Evolutionary conservation across 306 rosid species (phyloP).

Genomic region (Vigna reflexopilosa): DNA sequence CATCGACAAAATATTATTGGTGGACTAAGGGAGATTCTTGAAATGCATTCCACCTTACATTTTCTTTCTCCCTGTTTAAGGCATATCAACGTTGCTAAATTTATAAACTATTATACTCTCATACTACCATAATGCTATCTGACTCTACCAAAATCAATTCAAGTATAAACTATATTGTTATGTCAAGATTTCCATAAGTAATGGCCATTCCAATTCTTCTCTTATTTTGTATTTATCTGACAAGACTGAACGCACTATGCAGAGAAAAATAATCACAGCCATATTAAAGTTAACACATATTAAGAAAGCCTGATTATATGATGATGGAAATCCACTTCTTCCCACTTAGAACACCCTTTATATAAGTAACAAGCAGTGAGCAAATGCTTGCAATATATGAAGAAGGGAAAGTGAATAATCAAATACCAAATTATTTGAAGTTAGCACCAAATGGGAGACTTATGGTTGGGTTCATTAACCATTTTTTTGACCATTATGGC

Average conservation of each 20-base stretch:
- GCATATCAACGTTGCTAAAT: conserved; percentile 13
- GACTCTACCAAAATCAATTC: conserved; percentile 27
- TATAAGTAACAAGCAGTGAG: too few relatives aligned
- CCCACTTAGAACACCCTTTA: too few relatives aligned
- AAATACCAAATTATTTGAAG: too few relatives aligned
- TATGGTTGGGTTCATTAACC: too few relatives aligned
- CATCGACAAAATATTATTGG: not conserved
- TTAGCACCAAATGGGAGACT: too few relatives aligned
- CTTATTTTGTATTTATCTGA: not conserved
- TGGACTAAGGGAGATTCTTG: not conserved
- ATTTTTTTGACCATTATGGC: too few relatives aligned
- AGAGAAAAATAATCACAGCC: not conserved
- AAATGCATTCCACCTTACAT: too few relatives aligned
- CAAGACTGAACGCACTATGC: not conserved
- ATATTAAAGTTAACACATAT: too few relatives aligned
- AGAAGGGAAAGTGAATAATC: too few relatives aligned
- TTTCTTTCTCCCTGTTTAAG: not conserved
- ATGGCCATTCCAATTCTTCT: not conserved
- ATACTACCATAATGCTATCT: conserved; percentile 30
- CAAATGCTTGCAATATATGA: too few relatives aligned
- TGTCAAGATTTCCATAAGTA: not conserved
- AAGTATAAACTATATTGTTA: conserved; percentile 6
- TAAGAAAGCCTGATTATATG: too few relatives aligned
- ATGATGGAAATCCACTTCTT: too few relatives aligned
- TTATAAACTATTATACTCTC: not conserved